Base-by-base conservation (phyloP, 2,329 filamentous ascomycete genomes). In the Scytalidium sp. region DNA sequence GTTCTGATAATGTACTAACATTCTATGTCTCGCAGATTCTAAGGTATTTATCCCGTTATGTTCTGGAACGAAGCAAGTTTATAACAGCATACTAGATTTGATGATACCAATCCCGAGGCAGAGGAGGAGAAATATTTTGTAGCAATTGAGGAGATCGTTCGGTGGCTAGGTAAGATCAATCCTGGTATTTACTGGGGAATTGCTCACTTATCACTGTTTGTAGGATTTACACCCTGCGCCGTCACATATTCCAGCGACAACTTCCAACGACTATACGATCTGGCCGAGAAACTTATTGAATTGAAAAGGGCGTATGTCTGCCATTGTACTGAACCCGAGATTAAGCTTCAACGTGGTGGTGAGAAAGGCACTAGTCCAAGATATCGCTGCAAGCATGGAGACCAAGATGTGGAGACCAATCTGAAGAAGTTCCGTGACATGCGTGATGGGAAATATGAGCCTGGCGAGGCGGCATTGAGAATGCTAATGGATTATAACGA, bases 41-140 rank as follows among this genome's bases (percentile, higher is more conserved):
- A 36, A 59, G 61, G 64, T 66, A 52, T 8, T 22, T 13, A 39
- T 21, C 17, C 9, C 36, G 22, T 42, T 19, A 27, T 27, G 13
- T 47, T 51, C 43, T 49, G 27, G 10, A 11, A 10, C 3, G n/a
- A 27, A 61, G 41, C 50, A 27, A 27, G 25, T 27, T 7, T 7
- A 56, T 53, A 63, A 21, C 88, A 83, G 68, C 86, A 87, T 63
- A 70, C 91, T 54, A 80, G 93, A 61, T 96, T 89, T 67, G 94
- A 97, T 67, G 94, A 97, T 62, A 97, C 94, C 13, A 97, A 97
- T 67, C 94, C 94, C 1, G 90, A 92, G 56, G 89, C 88, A 43
- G 94, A 97, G 68, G 88, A 97, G 66, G 89, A 96, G 69, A 79
- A 86, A 51, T 97, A 92, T 70, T 95, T 95, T 64, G 81, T 79